Base-by-base conservation (phyloP, 768 basidiomycete genomes). In the Panus rudis region DNA sequence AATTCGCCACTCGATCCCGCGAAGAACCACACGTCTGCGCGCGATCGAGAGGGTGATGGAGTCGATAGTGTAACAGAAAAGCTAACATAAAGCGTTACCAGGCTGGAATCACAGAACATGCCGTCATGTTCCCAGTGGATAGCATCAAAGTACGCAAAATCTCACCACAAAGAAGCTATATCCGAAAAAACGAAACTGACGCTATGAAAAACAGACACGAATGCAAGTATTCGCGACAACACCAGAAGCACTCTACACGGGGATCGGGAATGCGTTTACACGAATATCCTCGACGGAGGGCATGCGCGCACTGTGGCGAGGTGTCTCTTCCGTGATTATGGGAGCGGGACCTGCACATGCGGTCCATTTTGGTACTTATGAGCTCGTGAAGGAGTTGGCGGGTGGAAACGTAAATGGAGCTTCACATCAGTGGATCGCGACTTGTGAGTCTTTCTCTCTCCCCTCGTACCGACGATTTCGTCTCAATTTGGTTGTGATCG, bases 51-150 rank as follows among this genome's bases (percentile, higher is more conserved):
- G n/a, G n/a, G n/a, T n/a, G n/a, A n/a, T n/a, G n/a, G n/a, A n/a
- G n/a, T n/a, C n/a, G n/a, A n/a, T n/a, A n/a, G n/a, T n/a, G n/a
- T n/a, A n/a, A n/a, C n/a, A n/a, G n/a, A n/a, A 4, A 22, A 13
- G 37, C n/a, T 28, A 27, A 31, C 14, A 37, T 4, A 31, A n/a
- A 22, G 10, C 32, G 4, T 24, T 42, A 46, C 20, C 61, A 94
- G 92, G 96, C 96, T 55, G 96, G 96, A 48, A 98, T 99, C 54
- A 92, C 93, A 42, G 96, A 99, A 63, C 96, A 99, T 68, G 88
- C 92, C 23, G 92, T 96, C 61, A 98, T 99, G 86, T 99, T 89
- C 62, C 96, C 96, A 4, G 70, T 98, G 50, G 96, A 99, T 68
- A 94, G 91, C 58, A 97, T 99, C 62, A 99, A 99, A 75, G 96